A percentile compares a stretch with the other conserved stretches of the same genome.
Evolutionary conservation across 805 yeast species (phyloP).

Genomic region (Teunomyces lycoperdinae): DNA sequence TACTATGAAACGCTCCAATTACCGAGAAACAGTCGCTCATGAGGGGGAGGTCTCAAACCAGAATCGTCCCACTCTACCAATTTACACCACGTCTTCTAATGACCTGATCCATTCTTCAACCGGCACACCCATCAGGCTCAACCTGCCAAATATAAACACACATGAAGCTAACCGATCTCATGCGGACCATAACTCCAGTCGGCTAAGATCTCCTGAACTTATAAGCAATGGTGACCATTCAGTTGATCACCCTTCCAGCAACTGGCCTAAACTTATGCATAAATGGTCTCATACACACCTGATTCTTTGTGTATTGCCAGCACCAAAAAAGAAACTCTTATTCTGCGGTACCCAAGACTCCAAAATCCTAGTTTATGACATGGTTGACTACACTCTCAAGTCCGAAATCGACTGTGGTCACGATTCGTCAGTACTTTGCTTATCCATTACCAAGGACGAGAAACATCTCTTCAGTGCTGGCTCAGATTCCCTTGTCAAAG

Average conservation of each 20-base stretch:
- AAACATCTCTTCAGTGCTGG: conserved; percentile 76
- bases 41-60: conserved; percentile 34
- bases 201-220: background rate
- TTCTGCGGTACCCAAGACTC: conserved; percentile 94
- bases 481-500: conserved; percentile 82
- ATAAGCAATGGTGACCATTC: background rate
- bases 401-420: conserved; percentile 45
- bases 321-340: conserved; percentile 54
- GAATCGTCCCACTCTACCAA: conserved; percentile 26
- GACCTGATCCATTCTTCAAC: conserved; percentile 14
- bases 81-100: conserved; percentile 18
- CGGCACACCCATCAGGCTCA: conserved; percentile 21
- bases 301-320: conserved; percentile 66
- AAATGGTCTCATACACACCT: conserved; percentile 75
- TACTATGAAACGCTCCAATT: background rate
- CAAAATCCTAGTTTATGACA: conserved; percentile 67
- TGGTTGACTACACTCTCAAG: conserved; percentile 58
- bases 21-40: conserved; percentile 22
- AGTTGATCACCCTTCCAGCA: background rate
- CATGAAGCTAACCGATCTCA: background rate
- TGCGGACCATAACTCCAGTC: background rate
- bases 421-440: conserved; percentile 69
- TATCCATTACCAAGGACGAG: conserved; percentile 55
- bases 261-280: conserved; percentile 39
- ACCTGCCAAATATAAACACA: conserved; percentile 18